These are phyloP conservation scores for Elsinoe ampelina DNA, from an alignment of 2,329 filamentous ascomycete genomes.

Conservation along the genomic window DNA sequence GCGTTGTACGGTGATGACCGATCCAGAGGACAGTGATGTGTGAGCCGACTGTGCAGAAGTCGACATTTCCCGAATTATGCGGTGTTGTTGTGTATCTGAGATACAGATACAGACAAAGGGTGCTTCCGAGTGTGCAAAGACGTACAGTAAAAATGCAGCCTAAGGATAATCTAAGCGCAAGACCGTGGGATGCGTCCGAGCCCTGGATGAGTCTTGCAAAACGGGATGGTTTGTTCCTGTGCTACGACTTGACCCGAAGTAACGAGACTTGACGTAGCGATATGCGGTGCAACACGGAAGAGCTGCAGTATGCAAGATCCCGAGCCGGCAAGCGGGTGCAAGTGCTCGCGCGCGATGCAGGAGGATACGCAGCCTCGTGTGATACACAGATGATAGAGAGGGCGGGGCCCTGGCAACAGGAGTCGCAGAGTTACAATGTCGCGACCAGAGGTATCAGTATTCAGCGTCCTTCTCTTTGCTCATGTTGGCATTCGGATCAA, in stretches of 20 bases:
- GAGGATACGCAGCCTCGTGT: not conserved
- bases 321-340: not conserved
- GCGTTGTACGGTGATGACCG: slow-evolving; percentile 12
- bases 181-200: not conserved
- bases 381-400: not conserved
- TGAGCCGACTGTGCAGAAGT: slow-evolving; percentile 11
- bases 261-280: not conserved
- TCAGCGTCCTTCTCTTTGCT: slow-evolving; percentile 13
- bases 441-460: slow-evolving; percentile 9
- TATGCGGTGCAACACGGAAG: slow-evolving; percentile 1
- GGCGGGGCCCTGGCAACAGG: not conserved
- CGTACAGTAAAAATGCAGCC: not conserved
- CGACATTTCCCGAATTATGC: slow-evolving; percentile 4
- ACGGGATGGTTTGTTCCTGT: not conserved
- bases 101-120: not conserved
- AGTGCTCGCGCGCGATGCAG: not conserved
- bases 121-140: not conserved
- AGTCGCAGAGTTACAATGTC: not conserved
- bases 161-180: not conserved
- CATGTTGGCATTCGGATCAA: not conserved
- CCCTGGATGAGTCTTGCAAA: not conserved
- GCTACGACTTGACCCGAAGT: not conserved
- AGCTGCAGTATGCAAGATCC: slow-evolving; percentile 1
- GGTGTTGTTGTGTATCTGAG: not conserved
- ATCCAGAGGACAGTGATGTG: slow-evolving; percentile 10